Percentiles rank a stretch among this genome's conserved stretches.
phyloP scores from a whole-genome alignment of 164 flowering plant species.

The Sedum album region DNA sequence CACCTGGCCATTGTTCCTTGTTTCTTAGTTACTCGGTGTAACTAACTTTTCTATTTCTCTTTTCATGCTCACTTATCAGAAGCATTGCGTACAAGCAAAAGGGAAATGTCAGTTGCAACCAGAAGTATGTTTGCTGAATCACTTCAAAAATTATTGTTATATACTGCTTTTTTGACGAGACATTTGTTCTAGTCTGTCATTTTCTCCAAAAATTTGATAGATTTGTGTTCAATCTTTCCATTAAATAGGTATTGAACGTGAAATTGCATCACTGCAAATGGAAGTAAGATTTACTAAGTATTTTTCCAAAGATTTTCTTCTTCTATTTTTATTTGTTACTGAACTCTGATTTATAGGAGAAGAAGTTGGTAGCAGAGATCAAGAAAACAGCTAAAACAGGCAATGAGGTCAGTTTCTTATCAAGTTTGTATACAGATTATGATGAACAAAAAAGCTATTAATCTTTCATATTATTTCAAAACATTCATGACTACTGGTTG shows the following conservation, averaged over 20 bases:
- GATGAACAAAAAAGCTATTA: not conserved
- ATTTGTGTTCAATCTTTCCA: not conserved
- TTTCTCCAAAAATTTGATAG: not conserved
- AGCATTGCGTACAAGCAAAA: conserved; percentile 65
- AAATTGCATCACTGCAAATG: conserved; percentile 66
- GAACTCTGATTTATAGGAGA: conserved; percentile 41
- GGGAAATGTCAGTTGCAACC: conserved; percentile 81
- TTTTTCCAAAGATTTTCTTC: not conserved
- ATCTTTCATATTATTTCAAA: not conserved
- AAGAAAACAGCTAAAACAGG: conserved; percentile 91
- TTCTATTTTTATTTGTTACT: not conserved
- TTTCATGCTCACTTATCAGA: conserved; percentile 37
- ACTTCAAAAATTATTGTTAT: not conserved
- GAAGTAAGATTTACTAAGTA: conserved; percentile 39
- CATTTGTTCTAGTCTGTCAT: not conserved
- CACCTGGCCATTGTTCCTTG: not conserved
- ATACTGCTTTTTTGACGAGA: too few species aligned
- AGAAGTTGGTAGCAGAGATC: conserved; percentile 79
- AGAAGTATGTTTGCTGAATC: conserved; percentile 36
- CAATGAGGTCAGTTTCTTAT: conserved; percentile 58
- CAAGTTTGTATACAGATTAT: not conserved
- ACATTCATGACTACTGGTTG: not conserved
- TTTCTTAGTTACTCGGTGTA: not conserved
- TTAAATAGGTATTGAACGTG: conserved; percentile 61
- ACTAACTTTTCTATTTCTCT: not conserved